Evolutionary conservation across 805 yeast genomes (phyloP).

Genomic region (Kazachstania kunashirensis): DNA sequence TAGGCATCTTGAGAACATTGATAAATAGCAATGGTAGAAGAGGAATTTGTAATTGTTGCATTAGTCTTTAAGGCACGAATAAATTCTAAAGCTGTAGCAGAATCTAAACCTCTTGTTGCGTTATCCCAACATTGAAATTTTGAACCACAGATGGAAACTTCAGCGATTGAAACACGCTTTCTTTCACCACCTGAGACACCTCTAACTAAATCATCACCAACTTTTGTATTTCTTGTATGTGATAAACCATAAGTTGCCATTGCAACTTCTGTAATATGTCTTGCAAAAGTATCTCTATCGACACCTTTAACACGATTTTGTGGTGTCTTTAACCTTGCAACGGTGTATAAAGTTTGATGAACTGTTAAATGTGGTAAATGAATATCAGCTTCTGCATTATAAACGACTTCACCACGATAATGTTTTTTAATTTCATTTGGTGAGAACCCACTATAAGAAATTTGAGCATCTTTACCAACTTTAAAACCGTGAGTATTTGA

Average conservation of each 20-base stretch:
- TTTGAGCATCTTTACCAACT: conserved; percentile 35
- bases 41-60: conserved; percentile 39
- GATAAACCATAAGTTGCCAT: conserved; percentile 43
- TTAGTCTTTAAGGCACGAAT: conserved; percentile 44
- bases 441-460: conserved; percentile 43
- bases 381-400: conserved; percentile 51
- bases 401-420: conserved; percentile 54
- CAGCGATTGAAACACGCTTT: conserved; percentile 66
- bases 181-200: conserved; percentile 74
- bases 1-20: conserved; percentile 27
- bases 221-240: conserved; percentile 55
- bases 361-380: conserved; percentile 36
- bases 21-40: conserved; percentile 53
- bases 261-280: conserved; percentile 39
- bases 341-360: conserved; percentile 47
- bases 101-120: conserved; percentile 57
- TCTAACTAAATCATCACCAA: conserved; percentile 47
- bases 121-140: conserved; percentile 47
- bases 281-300: conserved; percentile 39
- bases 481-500: conserved; percentile 48
- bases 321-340: conserved; percentile 49
- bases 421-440: conserved; percentile 36
- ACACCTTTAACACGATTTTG: conserved; percentile 45
- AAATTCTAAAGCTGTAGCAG: conserved; percentile 52
- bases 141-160: conserved; percentile 44